These are phyloP conservation scores for Colletotrichum sp. DNA, from an alignment of 2,329 filamentous ascomycete genomes.

Conservation along the genomic window DNA sequence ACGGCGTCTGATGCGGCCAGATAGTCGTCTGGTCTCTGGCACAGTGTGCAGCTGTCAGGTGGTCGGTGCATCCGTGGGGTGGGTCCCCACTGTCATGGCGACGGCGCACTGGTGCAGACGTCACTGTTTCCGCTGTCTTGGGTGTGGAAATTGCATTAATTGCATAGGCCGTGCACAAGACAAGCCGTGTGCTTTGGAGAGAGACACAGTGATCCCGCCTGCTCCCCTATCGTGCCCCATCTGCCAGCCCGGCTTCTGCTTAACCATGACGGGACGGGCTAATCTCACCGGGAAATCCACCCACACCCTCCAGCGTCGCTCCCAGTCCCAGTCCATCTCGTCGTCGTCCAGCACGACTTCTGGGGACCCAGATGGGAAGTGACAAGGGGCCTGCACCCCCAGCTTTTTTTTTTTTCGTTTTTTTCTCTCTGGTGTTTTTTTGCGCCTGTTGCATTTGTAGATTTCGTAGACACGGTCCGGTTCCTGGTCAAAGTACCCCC, in stretches of 20 bases:
- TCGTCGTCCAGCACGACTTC: neutral
- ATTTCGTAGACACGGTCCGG: slow-evolving; percentile 22
- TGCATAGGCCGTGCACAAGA: neutral
- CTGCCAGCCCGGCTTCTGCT: slow-evolving; percentile 22
- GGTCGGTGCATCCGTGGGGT: neutral
- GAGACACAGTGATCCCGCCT: slow-evolving; percentile 17
- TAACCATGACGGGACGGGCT: slow-evolving; percentile 32
- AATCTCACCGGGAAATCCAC: slow-evolving; percentile 48
- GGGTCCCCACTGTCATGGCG: neutral
- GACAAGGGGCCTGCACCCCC: neutral
- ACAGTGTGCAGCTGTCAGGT: neutral
- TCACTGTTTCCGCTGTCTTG: neutral
- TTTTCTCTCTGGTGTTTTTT: neutral
- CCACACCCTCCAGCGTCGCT: slow-evolving; percentile 34
- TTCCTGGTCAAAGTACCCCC: slow-evolving; percentile 29
- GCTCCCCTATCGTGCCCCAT: slow-evolving; percentile 31
- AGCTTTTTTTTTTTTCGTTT: neutral
- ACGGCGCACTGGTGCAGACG: neutral
- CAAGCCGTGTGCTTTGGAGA: neutral
- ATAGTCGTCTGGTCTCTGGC: slow-evolving; percentile 16
- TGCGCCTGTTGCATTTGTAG: slow-evolving; percentile 17
- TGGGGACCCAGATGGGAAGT: neutral
- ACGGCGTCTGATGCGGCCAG: slow-evolving; percentile 19
- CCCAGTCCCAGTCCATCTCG: neutral
- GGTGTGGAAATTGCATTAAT: neutral